These are phyloP conservation scores for Talaromyces sp. DNA, from an alignment of 2,329 filamentous ascomycete genomes.

Conservation along the genomic window DNA sequence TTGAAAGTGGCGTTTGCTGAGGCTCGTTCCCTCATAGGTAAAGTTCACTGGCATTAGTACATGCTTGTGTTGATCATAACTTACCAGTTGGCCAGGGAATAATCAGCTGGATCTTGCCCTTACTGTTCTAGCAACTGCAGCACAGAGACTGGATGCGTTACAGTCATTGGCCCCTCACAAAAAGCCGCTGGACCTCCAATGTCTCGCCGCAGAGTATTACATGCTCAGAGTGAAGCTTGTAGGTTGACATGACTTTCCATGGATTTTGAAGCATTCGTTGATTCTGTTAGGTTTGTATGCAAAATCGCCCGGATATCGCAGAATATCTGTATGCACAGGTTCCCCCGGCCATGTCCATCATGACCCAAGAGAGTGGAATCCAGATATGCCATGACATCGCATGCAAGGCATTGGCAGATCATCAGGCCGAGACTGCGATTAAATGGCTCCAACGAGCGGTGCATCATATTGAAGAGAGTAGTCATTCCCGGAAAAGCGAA, in stretches of 20 bases:
- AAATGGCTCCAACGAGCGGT: constrained; percentile 76
- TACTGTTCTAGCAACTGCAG: constrained; percentile 65
- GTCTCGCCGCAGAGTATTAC: constrained; percentile 60
- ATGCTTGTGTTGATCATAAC: constrained; percentile 15
- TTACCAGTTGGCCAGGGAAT: constrained; percentile 45
- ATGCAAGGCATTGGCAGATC: constrained; percentile 56
- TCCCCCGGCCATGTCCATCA: constrained; percentile 35
- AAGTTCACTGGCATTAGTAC: constrained; percentile 22
- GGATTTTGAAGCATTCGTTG: background rate
- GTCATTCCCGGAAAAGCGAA: background rate
- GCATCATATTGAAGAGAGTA: constrained; percentile 53
- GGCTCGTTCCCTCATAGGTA: constrained; percentile 64
- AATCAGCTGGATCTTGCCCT: constrained; percentile 61
- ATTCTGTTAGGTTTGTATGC: constrained; percentile 67
- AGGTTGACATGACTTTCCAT: constrained; percentile 26
- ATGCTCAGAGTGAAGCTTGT: constrained; percentile 69
- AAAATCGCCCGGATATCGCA: constrained; percentile 72
- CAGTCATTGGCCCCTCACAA: constrained; percentile 12
- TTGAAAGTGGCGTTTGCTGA: constrained; percentile 70
- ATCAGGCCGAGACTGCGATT: constrained; percentile 58
- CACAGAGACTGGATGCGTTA: constrained; percentile 54
- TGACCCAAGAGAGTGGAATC: constrained; percentile 54
- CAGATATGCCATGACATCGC: constrained; percentile 76
- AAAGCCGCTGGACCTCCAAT: constrained; percentile 14
- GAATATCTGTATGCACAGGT: constrained; percentile 75